A percentile compares a stretch with the other conserved stretches of the same genome.
phyloP scores from a whole-genome alignment of 257 asterid species.

The Perilla frutescens region DNA sequence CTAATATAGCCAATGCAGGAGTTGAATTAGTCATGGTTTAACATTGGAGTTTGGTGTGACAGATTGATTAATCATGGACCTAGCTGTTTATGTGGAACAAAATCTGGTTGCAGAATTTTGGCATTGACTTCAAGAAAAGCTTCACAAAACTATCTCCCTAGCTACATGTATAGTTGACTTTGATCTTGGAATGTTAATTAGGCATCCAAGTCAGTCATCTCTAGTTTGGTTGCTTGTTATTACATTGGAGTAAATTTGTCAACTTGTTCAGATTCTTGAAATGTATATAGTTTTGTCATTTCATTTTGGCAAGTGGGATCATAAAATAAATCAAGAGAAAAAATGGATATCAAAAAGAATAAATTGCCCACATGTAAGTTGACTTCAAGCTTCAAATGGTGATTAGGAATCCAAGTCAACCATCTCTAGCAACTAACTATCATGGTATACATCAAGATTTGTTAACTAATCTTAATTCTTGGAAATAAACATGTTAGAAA shows the following conservation, averaged over 20 bases:
- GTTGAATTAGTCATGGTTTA: slow-evolving; percentile 31
- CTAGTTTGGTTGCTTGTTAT: slow-evolving; percentile 19
- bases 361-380: not conserved
- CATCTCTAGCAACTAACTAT: not conserved
- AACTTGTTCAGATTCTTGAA: not conserved
- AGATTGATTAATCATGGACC: slow-evolving; percentile 15
- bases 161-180: slow-evolving; percentile 38
- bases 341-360: not conserved
- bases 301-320: not conserved
- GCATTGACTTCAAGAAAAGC: slow-evolving; percentile 32
- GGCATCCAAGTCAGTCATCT: slow-evolving; percentile 30
- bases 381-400: not conserved
- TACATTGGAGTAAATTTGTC: slow-evolving; percentile 10
- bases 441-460: not conserved
- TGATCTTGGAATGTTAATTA: slow-evolving; percentile 10
- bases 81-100: not conserved
- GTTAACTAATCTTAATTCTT: slow-evolving; percentile 24
- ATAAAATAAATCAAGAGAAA: slow-evolving; percentile 2
- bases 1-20: not conserved
- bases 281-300: slow-evolving; percentile 2
- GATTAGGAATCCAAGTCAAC: slow-evolving; percentile 9
- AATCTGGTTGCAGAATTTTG: slow-evolving; percentile 19
- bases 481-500: not conserved
- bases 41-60: slow-evolving; percentile 18
- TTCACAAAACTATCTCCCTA: not conserved